These are phyloP conservation scores for Papiliotrema flavescens DNA, from an alignment of 1,284 basidiomycete species.

Conservation along the genomic window DNA sequence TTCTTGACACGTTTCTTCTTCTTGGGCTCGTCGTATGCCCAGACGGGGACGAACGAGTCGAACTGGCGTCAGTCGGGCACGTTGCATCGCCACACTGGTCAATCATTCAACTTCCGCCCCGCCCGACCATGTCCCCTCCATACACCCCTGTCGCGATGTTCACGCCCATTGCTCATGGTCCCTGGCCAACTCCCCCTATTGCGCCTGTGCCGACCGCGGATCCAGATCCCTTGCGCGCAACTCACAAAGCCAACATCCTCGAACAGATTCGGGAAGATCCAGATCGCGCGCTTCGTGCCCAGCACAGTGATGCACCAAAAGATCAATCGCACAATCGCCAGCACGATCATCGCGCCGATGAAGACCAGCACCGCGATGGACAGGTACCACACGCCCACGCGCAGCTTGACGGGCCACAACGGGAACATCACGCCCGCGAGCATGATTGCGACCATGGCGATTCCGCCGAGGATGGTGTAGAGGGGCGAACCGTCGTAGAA, in stretches of 20 bases:
- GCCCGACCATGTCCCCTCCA: too few species aligned
- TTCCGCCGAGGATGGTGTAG: conserved; percentile 86
- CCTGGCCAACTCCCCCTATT: too few species aligned
- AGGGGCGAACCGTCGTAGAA: conserved; percentile 94
- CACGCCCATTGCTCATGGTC: too few species aligned
- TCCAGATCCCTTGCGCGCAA: too few species aligned
- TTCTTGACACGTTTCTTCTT: conserved; percentile 59
- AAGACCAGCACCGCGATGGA: conserved; percentile 83
- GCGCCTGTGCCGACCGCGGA: too few species aligned
- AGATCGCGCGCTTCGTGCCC: conserved; percentile 84
- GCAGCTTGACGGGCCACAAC: conserved; percentile 88
- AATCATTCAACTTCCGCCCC: too few species aligned
- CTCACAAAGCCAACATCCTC: conserved; percentile 98
- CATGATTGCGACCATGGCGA: conserved; percentile 88
- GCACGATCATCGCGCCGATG: conserved; percentile 83
- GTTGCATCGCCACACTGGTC: not conserved
- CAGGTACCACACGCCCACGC: conserved; percentile 96
- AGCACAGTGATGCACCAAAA: conserved; percentile 92
- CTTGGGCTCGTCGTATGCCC: conserved; percentile 96
- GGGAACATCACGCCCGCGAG: conserved; percentile 99
- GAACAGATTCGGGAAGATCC: conserved; percentile 98
- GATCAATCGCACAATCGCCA: conserved; percentile 88
- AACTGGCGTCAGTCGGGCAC: conserved; percentile 56
- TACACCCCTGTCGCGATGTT: too few species aligned
- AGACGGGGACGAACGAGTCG: conserved; percentile 94